Evolutionary conservation across 2,329 filamentous ascomycete genomes (phyloP).

Genomic region (Ciborinia camelliae): DNA sequence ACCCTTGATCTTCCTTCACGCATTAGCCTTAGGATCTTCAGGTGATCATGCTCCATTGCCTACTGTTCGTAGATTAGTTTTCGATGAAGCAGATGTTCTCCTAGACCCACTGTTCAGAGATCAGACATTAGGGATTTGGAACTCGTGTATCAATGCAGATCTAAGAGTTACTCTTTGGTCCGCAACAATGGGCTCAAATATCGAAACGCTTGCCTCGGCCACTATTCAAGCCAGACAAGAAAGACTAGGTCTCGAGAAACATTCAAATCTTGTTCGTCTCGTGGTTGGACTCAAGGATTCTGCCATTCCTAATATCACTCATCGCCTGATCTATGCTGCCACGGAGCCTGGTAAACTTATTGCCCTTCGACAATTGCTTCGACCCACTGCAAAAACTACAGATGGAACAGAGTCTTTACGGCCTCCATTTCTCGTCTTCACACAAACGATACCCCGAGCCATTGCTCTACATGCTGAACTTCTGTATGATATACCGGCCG

Average conservation of each 20-base stretch:
- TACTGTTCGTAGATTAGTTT: constrained; percentile 67
- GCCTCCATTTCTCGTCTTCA: constrained; percentile 92
- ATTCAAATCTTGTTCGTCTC: constrained; percentile 66
- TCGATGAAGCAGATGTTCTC: constrained; percentile 95
- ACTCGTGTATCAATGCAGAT: constrained; percentile 65
- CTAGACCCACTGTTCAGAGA: constrained; percentile 87
- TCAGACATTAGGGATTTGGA: constrained; percentile 83
- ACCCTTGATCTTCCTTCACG: constrained; percentile 73
- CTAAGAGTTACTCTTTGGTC: constrained; percentile 86
- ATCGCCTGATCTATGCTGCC: constrained; percentile 85
- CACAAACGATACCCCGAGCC: constrained; percentile 90
- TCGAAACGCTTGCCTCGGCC: constrained; percentile 74
- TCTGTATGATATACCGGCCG: constrained; percentile 86
- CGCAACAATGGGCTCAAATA: constrained; percentile 91
- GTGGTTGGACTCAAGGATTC: constrained; percentile 97
- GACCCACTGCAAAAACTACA: constrained; percentile 62
- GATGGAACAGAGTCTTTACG: constrained; percentile 52
- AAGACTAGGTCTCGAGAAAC: constrained; percentile 37
- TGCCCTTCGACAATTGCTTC: constrained; percentile 82
- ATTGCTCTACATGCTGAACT: constrained; percentile 84
- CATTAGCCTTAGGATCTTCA: constrained; percentile 51
- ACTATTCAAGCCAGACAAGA: constrained; percentile 57
- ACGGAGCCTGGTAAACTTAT: constrained; percentile 93
- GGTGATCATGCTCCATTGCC: constrained; percentile 52
- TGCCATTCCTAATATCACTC: constrained; percentile 85